These are phyloP conservation scores for Fusarium denticulatum DNA, from an alignment of 2,329 filamentous ascomycete species.

Conservation along the genomic window DNA sequence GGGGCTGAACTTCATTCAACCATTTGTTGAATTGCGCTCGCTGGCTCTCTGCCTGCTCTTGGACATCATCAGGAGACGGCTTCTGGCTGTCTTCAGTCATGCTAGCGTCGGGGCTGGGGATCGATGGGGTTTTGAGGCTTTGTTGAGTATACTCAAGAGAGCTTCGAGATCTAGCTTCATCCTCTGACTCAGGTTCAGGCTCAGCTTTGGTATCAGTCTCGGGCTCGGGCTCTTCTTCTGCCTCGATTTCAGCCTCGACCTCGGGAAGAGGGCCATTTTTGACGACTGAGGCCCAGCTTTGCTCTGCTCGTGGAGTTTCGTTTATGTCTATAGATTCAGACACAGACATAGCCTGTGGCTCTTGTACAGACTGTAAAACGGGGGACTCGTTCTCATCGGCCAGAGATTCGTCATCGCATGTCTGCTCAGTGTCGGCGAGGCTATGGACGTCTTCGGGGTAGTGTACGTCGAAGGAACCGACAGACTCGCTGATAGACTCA, in stretches of 20 bases:
- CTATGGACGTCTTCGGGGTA: conserved; percentile 64
- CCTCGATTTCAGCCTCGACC: conserved; percentile 20
- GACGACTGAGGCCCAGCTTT: conserved; percentile 28
- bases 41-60: conserved; percentile 16
- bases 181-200: conserved; percentile 53
- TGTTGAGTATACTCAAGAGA: conserved; percentile 62
- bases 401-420: conserved; percentile 55
- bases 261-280: conserved; percentile 29
- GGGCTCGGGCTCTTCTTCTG: conserved; percentile 2
- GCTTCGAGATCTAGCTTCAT: conserved; percentile 51
- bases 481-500: conserved; percentile 60
- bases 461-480: conserved; percentile 60
- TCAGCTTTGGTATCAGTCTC: conserved; percentile 36
- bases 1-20: conserved; percentile 25
- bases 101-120: conserved; percentile 50
- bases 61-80: conserved; percentile 2
- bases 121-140: conserved; percentile 56
- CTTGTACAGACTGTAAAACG: conserved; percentile 5
- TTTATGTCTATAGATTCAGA: conserved; percentile 5
- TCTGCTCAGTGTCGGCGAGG: conserved; percentile 60
- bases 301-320: conserved; percentile 17
- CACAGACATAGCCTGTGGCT: conserved; percentile 22
- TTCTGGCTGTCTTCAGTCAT: conserved; percentile 38
- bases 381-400: conserved; percentile 46
- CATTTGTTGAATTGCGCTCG: conserved; percentile 20